Base-by-base conservation (phyloP, 176 grass and related monocot genomes). In the Otatea glauca region DNA sequence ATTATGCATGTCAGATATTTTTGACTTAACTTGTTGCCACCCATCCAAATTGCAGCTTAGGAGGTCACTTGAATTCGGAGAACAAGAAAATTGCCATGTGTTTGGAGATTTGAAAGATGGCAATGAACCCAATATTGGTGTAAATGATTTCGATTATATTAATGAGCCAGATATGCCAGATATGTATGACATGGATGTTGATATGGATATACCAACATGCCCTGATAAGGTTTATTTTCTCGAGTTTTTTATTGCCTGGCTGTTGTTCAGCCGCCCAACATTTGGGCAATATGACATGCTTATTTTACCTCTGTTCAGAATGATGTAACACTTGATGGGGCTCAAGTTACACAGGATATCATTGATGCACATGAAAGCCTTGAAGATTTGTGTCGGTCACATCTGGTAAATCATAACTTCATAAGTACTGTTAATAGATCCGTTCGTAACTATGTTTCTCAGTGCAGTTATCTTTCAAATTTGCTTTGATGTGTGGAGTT, bases 301-400 rank as follows among this genome's bases (percentile, higher is more conserved):
- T 83, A 23, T 73, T 75, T 81, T 86, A 56, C 60, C 45, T 76
- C 51, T 82, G 27, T 88, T 79, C 88, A 92, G 73, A 80, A 37
- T 75, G 80, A 75, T 77, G 53, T 44, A 77, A 44, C 59, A 54
- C 68, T 74, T 77, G 70, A 74, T 35, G 85, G 45, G 37, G 50
- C 71, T 77, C 81, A 44, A 80, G 86, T n/a, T 58, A 71, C 81
- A 42, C 89, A 92, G 58, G 88, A 82, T 10, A 83, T 73, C 76
- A 50, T 68, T 37, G 86, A 91, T 80, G 86, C 56, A 44, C 71
- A 85, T 84, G 81, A 37, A 86, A 96, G 49, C 86, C 91, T 99
- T 66, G 96, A 91, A 2, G 90, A 92, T 54, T 91, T 99, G 86
- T 96, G 96, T 74, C 85, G 60, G 34, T 90, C 50, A 38, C 96